These are phyloP conservation scores for Heliamphora pulchella DNA, from an alignment of 179 eudicot species.

Conservation along the genomic window DNA sequence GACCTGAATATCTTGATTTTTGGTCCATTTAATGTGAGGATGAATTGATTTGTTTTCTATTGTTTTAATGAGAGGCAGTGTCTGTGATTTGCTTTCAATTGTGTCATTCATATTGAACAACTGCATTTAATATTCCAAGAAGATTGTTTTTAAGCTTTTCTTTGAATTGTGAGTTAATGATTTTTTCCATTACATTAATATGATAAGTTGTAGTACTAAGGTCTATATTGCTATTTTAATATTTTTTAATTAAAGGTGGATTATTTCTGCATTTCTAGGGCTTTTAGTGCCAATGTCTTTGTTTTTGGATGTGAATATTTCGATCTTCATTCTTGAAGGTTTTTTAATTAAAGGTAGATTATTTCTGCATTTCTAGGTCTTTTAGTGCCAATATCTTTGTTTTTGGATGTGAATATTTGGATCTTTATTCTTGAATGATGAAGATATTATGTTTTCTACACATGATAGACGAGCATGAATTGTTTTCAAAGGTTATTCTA, in stretches of 20 bases:
- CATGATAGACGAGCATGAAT: background rate
- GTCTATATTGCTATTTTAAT: background rate
- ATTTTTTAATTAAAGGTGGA: background rate
- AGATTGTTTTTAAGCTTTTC: background rate
- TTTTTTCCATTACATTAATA: background rate
- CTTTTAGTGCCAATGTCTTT: background rate
- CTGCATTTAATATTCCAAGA: background rate
- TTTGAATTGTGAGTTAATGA: background rate
- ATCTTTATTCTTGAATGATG: background rate
- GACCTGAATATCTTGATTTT: background rate
- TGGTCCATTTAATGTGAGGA: background rate
- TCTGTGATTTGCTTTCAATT: background rate
- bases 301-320: background rate
- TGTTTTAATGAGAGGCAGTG: background rate
- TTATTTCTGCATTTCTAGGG: too few relatives aligned
- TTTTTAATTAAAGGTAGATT: too few relatives aligned
- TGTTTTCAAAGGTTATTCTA: background rate
- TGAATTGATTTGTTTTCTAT: background rate
- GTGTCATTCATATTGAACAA: background rate
- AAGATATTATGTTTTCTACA: too few relatives aligned
- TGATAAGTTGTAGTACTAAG: background rate
- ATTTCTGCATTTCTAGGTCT: too few relatives aligned
- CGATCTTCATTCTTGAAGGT: background rate
- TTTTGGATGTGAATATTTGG: background rate
- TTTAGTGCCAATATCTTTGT: background rate